Percentiles rank a stretch among this genome's conserved stretches.
phyloP scores from a whole-genome alignment of 768 basidiomycete genomes.

The Termitomyces sp. region DNA sequence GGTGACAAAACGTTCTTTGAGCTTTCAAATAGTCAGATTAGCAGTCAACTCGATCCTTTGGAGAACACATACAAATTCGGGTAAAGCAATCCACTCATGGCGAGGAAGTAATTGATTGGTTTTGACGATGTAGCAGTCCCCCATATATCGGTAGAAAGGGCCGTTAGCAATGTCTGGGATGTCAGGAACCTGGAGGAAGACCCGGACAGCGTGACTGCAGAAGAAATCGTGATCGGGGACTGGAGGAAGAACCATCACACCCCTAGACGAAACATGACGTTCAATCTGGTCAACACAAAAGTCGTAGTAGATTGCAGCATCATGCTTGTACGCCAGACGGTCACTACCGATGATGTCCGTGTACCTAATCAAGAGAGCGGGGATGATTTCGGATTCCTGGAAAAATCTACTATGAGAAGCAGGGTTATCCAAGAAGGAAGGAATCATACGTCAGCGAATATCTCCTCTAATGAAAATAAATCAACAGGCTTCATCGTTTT shows the following conservation, averaged over 20 bases:
- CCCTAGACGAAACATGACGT: conserved; percentile 4
- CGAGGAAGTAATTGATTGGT: conserved; percentile 4
- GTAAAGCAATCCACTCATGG: conserved; percentile 2
- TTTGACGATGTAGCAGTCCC: conserved; percentile 11
- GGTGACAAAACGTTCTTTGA: conserved; percentile 8
- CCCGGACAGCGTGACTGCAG: conserved; percentile 11
- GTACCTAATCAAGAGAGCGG: conserved; percentile 9
- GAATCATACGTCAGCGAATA: not conserved
- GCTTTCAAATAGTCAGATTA: conserved; percentile 1
- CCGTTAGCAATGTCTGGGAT: conserved; percentile 3
- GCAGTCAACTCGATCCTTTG: not conserved
- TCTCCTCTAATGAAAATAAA: conserved; percentile 8
- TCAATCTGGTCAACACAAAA: conserved; percentile 3
- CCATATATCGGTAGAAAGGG: conserved; percentile 10
- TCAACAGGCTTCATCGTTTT: not conserved
- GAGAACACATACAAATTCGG: conserved; percentile 3
- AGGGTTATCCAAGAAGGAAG: not conserved
- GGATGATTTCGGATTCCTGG: not conserved
- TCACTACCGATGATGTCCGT: conserved; percentile 8
- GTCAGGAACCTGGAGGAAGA: conserved; percentile 8
- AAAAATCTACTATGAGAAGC: not conserved
- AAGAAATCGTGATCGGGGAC: conserved; percentile 3
- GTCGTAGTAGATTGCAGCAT: conserved; percentile 12
- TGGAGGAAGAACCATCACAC: conserved; percentile 1
- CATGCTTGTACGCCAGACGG: not conserved